Conservation (phyloP, 2,329 filamentous ascomycete species). For the Calonectria pteridis region DNA sequence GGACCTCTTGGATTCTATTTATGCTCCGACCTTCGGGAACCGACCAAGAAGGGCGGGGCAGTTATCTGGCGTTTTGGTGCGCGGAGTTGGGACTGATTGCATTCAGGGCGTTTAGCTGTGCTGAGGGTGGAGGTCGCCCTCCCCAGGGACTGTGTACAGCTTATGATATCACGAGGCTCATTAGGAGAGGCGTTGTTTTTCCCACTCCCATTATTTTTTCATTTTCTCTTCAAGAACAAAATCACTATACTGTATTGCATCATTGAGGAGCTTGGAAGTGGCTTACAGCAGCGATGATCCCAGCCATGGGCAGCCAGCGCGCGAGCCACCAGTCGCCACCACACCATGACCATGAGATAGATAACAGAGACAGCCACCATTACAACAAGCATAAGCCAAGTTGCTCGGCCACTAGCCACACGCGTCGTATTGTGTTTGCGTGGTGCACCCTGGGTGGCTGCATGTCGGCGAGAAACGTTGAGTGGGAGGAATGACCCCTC, state of each 20-base stretch:
- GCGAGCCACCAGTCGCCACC: constrained; percentile 4
- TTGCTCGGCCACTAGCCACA: background rate
- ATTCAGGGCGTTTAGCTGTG: constrained; percentile 46
- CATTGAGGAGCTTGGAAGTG: constrained; percentile 3
- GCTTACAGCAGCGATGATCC: background rate
- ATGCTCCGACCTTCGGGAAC: constrained; percentile 20
- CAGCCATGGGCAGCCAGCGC: background rate
- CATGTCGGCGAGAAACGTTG: background rate
- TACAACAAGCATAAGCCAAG: background rate
- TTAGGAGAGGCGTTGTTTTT: constrained; percentile 41
- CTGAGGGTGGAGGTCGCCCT: constrained; percentile 33
- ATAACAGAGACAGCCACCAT: constrained; percentile 4
- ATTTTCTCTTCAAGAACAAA: constrained; percentile 2
- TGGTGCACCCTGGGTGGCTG: background rate
- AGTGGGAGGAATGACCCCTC: constrained; percentile 22
- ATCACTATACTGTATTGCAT: background rate
- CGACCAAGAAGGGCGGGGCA: constrained; percentile 25
- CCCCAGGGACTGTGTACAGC: constrained; percentile 29
- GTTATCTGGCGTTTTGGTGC: constrained; percentile 49
- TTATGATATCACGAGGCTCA: constrained; percentile 42
- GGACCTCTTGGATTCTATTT: constrained; percentile 9
- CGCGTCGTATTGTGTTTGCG: constrained; percentile 11
- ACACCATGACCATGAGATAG: background rate
- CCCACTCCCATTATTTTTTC: background rate
- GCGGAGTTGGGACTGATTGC: constrained; percentile 50